phyloP scores from a whole-genome alignment of 2,329 filamentous ascomycete genomes.

The Rhynchosporium agropyri region DNA sequence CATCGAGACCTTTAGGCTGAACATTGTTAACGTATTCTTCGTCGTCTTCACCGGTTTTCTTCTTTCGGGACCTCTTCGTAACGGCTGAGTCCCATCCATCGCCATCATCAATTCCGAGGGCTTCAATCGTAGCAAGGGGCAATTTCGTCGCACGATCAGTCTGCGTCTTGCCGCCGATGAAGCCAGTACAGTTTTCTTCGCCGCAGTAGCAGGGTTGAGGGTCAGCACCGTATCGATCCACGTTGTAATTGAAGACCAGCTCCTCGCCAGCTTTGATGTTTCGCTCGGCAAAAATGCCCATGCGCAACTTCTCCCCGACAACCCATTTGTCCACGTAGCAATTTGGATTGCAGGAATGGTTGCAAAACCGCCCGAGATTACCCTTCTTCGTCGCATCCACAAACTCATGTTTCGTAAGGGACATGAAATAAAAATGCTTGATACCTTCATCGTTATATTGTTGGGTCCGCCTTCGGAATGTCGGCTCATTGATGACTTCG shows the following conservation, averaged over 20 bases:
- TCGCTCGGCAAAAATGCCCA: constrained; percentile 96
- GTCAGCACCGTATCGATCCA: constrained; percentile 95
- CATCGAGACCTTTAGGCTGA: constrained; percentile 75
- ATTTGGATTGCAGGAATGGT: constrained; percentile 98
- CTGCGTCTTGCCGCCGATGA: constrained; percentile 96
- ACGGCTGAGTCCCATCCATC: constrained; percentile 92
- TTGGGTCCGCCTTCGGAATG: constrained; percentile 85
- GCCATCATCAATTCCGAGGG: constrained; percentile 89
- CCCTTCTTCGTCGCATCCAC: constrained; percentile 97
- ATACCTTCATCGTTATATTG: constrained; percentile 96
- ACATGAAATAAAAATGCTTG: constrained; percentile 99
- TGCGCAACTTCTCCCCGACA: constrained; percentile 92
- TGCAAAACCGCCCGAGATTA: constrained; percentile 95
- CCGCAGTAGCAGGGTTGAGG: constrained; percentile 97
- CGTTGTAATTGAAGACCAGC: constrained; percentile 98
- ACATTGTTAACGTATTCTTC: constrained; percentile 94
- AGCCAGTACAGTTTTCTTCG: constrained; percentile 92
- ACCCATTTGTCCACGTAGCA: constrained; percentile 99
- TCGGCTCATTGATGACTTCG: constrained; percentile 92
- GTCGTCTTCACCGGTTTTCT: constrained; percentile 88
- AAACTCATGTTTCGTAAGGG: constrained; percentile 92
- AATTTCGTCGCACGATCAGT: constrained; percentile 94
- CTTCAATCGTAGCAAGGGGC: constrained; percentile 86
- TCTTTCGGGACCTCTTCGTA: constrained; percentile 87
- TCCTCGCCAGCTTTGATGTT: constrained; percentile 87